phyloP scores from a whole-genome alignment of 2,329 filamentous ascomycete genomes.

The Sporothrix variecibatus region DNA sequence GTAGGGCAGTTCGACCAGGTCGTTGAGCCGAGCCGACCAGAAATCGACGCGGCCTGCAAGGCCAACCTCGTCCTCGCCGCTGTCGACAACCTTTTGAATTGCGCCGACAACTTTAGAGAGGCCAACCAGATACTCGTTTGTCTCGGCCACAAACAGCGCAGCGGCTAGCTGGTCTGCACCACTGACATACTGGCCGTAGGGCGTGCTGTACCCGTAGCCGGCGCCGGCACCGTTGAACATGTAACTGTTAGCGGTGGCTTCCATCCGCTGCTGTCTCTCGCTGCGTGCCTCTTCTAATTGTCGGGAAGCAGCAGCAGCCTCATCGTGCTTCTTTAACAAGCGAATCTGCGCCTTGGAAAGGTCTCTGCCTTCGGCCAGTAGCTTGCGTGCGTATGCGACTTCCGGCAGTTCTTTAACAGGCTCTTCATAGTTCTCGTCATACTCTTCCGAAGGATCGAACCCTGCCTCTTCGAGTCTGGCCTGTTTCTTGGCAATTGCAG shows the following conservation, averaged over 20 bases:
- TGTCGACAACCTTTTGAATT: not conserved
- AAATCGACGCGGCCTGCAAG: not conserved
- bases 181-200: not conserved
- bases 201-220: not conserved
- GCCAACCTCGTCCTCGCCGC: not conserved
- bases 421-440: not conserved
- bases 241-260: not conserved
- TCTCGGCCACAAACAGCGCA: slow-evolving; percentile 27
- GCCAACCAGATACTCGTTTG: slow-evolving; percentile 24
- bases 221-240: not conserved
- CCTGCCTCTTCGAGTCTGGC: not conserved
- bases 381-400: not conserved
- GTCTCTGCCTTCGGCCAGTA: not conserved
- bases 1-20: not conserved
- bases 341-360: not conserved
- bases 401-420: not conserved
- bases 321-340: not conserved
- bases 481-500: not conserved
- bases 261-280: not conserved
- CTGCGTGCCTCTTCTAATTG: not conserved
- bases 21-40: slow-evolving; percentile 8
- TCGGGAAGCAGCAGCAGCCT: not conserved
- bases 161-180: not conserved
- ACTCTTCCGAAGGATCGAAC: not conserved
- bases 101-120: slow-evolving; percentile 22